These are phyloP conservation scores for Loxodes magnus DNA, from an alignment of 73 alveolate genomes.

Conservation along the genomic window DNA sequence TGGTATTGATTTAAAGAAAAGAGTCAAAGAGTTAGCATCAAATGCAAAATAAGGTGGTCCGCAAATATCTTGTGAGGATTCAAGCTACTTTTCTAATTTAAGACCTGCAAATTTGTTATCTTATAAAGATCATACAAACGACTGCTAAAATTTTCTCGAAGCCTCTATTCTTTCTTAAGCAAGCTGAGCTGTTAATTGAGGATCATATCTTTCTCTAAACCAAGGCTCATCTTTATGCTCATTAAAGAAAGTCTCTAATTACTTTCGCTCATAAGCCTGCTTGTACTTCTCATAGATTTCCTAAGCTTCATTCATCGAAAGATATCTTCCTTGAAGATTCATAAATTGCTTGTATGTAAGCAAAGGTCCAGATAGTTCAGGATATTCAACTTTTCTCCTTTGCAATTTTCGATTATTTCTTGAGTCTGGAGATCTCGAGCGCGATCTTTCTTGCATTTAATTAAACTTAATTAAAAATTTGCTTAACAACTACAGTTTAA, in stretches of 20 bases:
- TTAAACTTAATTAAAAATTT: not conserved
- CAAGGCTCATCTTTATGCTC: conserved; percentile 73
- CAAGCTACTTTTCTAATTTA: not conserved
- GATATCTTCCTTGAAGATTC: conserved; percentile 27
- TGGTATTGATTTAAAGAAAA: conserved; percentile 52
- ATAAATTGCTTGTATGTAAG: conserved; percentile 37
- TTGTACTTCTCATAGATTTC: conserved; percentile 61
- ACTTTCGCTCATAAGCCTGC: conserved; percentile 51
- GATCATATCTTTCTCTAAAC: conserved; percentile 84
- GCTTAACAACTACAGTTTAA: too few relatives aligned
- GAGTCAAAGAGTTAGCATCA: conserved; percentile 53
- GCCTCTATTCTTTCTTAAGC: conserved; percentile 47
- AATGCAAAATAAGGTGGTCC: conserved; percentile 57
- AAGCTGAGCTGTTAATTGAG: conserved; percentile 40
- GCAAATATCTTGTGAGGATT: conserved; percentile 20
- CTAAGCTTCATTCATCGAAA: conserved; percentile 39
- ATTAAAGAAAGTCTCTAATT: conserved; percentile 58
- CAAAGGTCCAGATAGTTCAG: conserved; percentile 55
- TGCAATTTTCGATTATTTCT: not conserved
- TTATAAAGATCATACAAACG: not conserved
- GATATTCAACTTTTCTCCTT: conserved; percentile 10
- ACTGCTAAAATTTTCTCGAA: conserved; percentile 15
- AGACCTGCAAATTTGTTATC: conserved; percentile 8
- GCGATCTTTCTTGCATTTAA: not conserved
- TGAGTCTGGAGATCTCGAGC: not conserved